These are phyloP conservation scores for Ophiostoma perfectum DNA, from an alignment of 2,329 filamentous ascomycete species.

Conservation along the genomic window DNA sequence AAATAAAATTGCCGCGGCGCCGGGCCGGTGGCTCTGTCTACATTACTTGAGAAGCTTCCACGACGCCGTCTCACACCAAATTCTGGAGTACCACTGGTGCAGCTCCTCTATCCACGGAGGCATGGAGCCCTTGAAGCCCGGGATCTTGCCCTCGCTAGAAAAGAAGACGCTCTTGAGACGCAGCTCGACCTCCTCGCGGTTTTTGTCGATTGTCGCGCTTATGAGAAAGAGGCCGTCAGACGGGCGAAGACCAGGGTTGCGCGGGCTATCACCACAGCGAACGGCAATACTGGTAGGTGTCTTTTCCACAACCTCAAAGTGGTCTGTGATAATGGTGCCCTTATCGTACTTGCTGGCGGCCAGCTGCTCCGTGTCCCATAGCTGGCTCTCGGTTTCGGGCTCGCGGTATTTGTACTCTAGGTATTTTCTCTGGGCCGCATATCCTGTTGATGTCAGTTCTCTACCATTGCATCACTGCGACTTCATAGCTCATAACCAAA, in stretches of 20 bases:
- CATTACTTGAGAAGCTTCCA: slow-evolving; percentile 33
- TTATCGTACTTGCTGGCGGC: slow-evolving; percentile 52
- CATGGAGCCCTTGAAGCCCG: slow-evolving; percentile 34
- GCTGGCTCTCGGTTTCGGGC: slow-evolving; percentile 51
- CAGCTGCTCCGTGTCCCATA: slow-evolving; percentile 57
- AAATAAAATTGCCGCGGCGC: not conserved
- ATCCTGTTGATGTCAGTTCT: slow-evolving; percentile 39
- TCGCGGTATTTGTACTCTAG: slow-evolving; percentile 55
- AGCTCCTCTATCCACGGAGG: slow-evolving; percentile 36
- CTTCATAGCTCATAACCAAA: not conserved
- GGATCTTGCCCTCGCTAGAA: slow-evolving; percentile 36
- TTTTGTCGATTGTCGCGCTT: slow-evolving; percentile 53
- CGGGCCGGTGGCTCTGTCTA: not conserved
- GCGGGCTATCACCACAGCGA: slow-evolving; percentile 61
- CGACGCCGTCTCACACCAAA: slow-evolving; percentile 38
- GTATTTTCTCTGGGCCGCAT: slow-evolving; percentile 52
- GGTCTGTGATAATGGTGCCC: slow-evolving; percentile 62
- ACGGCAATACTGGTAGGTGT: slow-evolving; percentile 55
- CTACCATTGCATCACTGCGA: slow-evolving; percentile 3
- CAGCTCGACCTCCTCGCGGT: slow-evolving; percentile 56
- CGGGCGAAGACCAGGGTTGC: slow-evolving; percentile 49
- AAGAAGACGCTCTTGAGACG: slow-evolving; percentile 61
- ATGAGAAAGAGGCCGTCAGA: slow-evolving; percentile 65
- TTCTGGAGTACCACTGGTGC: slow-evolving; percentile 39
- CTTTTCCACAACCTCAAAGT: slow-evolving; percentile 66